Evolutionary conservation across 2,329 filamentous ascomycete species (phyloP).

Genomic region (Calonectria pauciramosa): DNA sequence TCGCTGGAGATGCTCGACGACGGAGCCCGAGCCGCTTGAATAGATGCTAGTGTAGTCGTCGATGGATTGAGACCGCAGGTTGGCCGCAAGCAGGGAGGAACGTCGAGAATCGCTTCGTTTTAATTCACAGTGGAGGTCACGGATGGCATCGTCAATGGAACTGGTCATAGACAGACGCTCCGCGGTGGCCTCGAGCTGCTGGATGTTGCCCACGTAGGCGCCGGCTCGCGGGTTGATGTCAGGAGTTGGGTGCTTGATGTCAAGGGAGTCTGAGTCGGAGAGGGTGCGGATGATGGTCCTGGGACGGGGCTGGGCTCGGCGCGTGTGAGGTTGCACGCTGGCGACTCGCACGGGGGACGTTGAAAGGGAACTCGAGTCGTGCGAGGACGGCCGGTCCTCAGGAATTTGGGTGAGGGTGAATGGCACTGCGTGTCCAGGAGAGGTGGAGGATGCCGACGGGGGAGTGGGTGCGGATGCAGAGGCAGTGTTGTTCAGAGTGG

Average conservation of each 20-base stretch:
- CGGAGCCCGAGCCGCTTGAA: conserved; percentile 36
- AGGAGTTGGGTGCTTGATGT: conserved; percentile 71
- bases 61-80: conserved; percentile 45
- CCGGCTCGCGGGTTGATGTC: conserved; percentile 73
- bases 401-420: conserved; percentile 31
- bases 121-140: conserved; percentile 78
- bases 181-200: conserved; percentile 80
- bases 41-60: conserved; percentile 48
- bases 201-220: conserved; percentile 76
- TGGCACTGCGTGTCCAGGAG: conserved; percentile 36
- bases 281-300: conserved; percentile 64
- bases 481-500: conserved; percentile 39
- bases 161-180: conserved; percentile 81
- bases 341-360: conserved; percentile 51
- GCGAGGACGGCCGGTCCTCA: conserved; percentile 32
- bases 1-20: conserved; percentile 52
- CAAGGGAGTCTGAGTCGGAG: conserved; percentile 58
- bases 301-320: conserved; percentile 54
- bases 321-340: conserved; percentile 61
- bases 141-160: conserved; percentile 83
- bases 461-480: conserved; percentile 28
- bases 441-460: conserved; percentile 25
- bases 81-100: conserved; percentile 71
- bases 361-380: conserved; percentile 34
- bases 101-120: conserved; percentile 78